phyloP scores from a whole-genome alignment of 148 eudicot genomes.

The Rhododendron ovatum region DNA sequence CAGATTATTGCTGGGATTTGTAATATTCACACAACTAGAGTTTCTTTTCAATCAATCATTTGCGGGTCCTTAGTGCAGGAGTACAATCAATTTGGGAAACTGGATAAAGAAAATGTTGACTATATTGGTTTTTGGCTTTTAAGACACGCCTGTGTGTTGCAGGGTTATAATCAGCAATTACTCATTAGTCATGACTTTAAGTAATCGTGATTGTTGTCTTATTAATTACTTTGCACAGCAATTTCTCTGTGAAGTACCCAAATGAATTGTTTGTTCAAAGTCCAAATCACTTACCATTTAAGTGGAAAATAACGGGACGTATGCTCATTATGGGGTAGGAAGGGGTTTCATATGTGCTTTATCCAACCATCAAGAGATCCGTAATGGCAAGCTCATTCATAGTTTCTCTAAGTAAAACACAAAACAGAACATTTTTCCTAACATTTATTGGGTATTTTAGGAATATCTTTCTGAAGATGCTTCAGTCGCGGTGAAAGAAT shows the following conservation, averaged over 20 bases:
- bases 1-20: not conserved
- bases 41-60: not conserved
- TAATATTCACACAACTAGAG: not conserved
- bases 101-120: not conserved
- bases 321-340: not conserved
- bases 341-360: not conserved
- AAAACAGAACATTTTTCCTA: not conserved
- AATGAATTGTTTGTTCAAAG: not conserved
- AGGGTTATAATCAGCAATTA: not conserved
- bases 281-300: not conserved
- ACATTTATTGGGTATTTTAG: slow-evolving; percentile 30
- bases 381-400: not conserved
- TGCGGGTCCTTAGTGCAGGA: not conserved
- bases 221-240: not conserved
- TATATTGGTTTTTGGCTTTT: not conserved
- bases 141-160: not conserved
- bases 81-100: not conserved
- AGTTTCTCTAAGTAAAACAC: not conserved
- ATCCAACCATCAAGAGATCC: not conserved
- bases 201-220: not conserved
- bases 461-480: slow-evolving; percentile 73
- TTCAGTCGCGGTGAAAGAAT: slow-evolving; percentile 50
- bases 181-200: not conserved
- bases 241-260: not conserved
- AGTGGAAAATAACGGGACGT: not conserved